These are phyloP conservation scores for Oryza nivara DNA, from an alignment of 176 grass and related monocot genomes.

Conservation along the genomic window DNA sequence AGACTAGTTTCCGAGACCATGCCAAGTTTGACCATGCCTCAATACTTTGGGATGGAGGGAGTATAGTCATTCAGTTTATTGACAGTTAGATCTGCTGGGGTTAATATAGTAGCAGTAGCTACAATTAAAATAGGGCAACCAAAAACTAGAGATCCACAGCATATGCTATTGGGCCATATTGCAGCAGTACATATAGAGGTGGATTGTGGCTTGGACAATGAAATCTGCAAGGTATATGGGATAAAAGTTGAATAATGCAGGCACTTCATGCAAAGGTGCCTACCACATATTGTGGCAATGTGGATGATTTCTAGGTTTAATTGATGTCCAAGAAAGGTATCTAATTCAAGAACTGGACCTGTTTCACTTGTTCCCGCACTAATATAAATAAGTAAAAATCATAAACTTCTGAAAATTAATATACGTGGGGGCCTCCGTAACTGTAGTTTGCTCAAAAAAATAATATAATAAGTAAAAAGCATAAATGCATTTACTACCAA, in stretches of 20 bases:
- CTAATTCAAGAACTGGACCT: neutral
- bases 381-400: neutral
- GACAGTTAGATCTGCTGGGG: neutral
- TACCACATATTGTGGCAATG: neutral
- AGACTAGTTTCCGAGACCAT: no score
- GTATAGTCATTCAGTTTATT: conserved; percentile 8
- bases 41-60: no score
- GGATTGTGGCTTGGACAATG: neutral
- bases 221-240: neutral
- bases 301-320: conserved; percentile 5
- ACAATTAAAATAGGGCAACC: conserved; percentile 2
- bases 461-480: neutral
- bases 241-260: conserved; percentile 1
- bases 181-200: neutral
- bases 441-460: no score
- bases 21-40: no score
- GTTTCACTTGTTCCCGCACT: neutral
- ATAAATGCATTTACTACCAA: conserved; percentile 8
- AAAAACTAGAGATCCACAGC: neutral
- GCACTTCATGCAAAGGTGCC: neutral
- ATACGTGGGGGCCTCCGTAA: no score
- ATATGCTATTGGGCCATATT: conserved; percentile 10
- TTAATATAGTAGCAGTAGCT: neutral
- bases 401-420: no score
- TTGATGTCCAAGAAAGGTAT: neutral